Conservation (phyloP, 2,329 filamentous ascomycete genomes). For the Colletotrichum kahawae region DNA sequence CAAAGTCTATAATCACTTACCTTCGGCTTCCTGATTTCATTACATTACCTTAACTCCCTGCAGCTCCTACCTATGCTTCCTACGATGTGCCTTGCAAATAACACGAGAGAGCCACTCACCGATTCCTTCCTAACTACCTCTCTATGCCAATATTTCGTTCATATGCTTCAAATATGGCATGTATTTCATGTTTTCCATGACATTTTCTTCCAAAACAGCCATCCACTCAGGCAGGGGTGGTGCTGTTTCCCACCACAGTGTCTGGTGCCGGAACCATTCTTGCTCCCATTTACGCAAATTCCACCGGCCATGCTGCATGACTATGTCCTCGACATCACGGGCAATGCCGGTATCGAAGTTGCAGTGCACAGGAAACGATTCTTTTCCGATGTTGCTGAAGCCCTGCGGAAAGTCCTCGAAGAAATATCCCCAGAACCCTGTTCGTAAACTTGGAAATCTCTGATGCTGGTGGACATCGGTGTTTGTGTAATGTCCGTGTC, state of each 20-base stretch:
- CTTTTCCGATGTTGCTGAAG: background rate
- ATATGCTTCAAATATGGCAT: too few relatives aligned
- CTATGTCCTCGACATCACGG: background rate
- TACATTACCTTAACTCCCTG: background rate
- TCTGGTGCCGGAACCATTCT: background rate
- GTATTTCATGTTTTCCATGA: background rate
- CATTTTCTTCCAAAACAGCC: background rate
- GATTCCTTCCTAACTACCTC: too few relatives aligned
- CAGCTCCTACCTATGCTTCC: background rate
- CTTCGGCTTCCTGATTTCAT: background rate
- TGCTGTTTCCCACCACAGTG: background rate
- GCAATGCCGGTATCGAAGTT: background rate
- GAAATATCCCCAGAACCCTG: background rate
- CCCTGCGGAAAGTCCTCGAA: background rate
- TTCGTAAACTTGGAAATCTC: background rate
- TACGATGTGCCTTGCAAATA: background rate
- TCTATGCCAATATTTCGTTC: too few relatives aligned
- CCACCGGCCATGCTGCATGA: background rate
- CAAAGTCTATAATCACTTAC: background rate
- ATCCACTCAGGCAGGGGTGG: background rate
- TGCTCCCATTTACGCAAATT: background rate
- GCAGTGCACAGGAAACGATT: background rate
- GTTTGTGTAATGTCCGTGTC: background rate
- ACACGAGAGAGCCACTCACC: background rate
- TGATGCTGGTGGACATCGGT: background rate